phyloP scores from a whole-genome alignment of 139 green algal genomes.

The Coccomyxa sp. region DNA sequence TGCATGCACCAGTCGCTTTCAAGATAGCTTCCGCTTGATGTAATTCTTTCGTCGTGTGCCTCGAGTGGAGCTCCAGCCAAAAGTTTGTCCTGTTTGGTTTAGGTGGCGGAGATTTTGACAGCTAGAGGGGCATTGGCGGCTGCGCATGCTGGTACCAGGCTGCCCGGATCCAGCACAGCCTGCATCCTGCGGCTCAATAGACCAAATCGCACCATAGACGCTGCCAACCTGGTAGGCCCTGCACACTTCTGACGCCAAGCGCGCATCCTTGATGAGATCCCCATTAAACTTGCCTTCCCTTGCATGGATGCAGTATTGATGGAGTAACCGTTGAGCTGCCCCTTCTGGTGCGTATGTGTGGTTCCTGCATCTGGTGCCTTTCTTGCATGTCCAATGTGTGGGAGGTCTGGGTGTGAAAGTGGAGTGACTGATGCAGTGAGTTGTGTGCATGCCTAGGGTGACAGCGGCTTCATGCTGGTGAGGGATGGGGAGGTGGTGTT shows the following conservation, averaged over 20 bases:
- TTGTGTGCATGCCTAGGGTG: slow-evolving; percentile 46
- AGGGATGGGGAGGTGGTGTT: slow-evolving; percentile 50
- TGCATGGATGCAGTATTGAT: not conserved
- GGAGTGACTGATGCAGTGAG: not conserved
- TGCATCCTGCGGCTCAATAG: slow-evolving; percentile 61
- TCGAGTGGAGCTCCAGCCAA: too few species aligned
- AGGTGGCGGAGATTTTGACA: not conserved
- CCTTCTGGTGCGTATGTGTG: not conserved
- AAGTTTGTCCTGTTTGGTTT: not conserved
- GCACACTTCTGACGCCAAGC: too few species aligned
- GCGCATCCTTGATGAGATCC: too few species aligned
- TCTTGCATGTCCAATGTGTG: not conserved
- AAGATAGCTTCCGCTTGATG: too few species aligned
- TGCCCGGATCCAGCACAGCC: slow-evolving; percentile 65
- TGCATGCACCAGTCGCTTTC: too few species aligned
- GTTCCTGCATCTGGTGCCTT: not conserved
- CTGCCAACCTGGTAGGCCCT: slow-evolving; percentile 54
- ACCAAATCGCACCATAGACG: slow-evolving; percentile 25
- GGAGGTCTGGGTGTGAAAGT: not conserved
- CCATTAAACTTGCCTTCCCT: not conserved
- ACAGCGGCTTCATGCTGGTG: slow-evolving; percentile 79
- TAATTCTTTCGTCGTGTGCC: too few species aligned
- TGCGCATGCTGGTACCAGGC: slow-evolving; percentile 55
- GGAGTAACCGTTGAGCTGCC: not conserved
- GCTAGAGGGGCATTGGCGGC: slow-evolving; percentile 40